Evolutionary conservation across 2,329 filamentous ascomycete genomes (phyloP).

Genomic region (Fusarium sp.): DNA sequence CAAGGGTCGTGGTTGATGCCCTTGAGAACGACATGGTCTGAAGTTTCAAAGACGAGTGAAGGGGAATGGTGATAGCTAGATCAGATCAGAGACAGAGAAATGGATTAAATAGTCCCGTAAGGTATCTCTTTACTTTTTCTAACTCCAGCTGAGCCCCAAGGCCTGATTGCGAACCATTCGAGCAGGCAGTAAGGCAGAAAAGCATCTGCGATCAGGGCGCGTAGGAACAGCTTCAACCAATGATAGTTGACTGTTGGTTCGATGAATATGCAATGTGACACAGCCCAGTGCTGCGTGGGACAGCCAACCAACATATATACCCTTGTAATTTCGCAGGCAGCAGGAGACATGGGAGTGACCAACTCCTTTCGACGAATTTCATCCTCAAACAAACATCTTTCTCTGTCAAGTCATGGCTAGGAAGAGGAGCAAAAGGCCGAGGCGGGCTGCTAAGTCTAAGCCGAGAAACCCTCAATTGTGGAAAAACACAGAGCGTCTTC

Average conservation of each 20-base stretch:
- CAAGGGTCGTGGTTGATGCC: background rate
- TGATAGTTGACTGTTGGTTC: background rate
- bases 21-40: constrained; percentile 1
- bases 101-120: background rate
- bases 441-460: background rate
- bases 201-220: fast-evolving
- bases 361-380: background rate
- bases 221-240: background rate
- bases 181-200: constrained; percentile 3
- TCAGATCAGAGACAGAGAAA: background rate
- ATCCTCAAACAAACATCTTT: background rate
- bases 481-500: background rate
- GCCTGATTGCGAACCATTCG: background rate
- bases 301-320: background rate
- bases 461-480: fast-evolving
- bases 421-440: background rate
- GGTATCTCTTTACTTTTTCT: background rate
- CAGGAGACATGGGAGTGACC: background rate
- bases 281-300: background rate
- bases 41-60: fast-evolving
- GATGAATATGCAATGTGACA: fast-evolving
- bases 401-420: background rate
- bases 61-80: background rate
- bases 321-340: background rate
- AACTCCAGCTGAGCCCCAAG: background rate